Conservation (phyloP, 2,329 filamentous ascomycete genomes). For the Myriosclerotinia scirpicola region DNA sequence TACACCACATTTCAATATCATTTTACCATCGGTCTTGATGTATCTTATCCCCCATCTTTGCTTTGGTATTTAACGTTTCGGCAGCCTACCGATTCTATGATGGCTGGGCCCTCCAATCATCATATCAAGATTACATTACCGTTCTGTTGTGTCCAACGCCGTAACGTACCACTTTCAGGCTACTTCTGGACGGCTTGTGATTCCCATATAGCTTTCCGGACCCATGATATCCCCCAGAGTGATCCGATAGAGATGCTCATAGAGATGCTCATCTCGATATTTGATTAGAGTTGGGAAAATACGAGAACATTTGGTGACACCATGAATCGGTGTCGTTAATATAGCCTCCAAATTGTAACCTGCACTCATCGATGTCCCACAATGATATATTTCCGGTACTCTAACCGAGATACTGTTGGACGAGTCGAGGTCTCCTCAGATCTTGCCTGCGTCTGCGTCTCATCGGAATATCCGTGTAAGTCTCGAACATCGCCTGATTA, state of each 20-base stretch:
- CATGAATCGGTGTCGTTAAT: slow-evolving; percentile 2
- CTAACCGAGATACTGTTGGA: background rate
- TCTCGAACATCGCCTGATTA: background rate
- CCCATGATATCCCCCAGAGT: background rate
- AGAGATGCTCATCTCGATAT: background rate
- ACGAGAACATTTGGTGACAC: background rate
- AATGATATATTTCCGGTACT: background rate
- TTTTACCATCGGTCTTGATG: background rate
- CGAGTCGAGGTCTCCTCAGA: background rate
- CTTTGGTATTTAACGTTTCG: background rate
- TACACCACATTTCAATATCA: background rate
- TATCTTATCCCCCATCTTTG: background rate
- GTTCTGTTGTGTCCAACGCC: background rate
- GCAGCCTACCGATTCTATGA: background rate
- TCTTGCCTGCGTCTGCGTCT: background rate
- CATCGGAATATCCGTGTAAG: background rate
- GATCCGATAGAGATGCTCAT: background rate
- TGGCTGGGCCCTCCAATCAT: background rate
- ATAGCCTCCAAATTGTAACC: background rate
- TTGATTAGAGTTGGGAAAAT: background rate
- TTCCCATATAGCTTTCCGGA: background rate
- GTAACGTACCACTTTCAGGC: background rate
- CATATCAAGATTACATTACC: background rate
- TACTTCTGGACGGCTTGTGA: too few species aligned
- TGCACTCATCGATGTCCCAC: background rate